These are phyloP conservation scores for Leccinellum rugosiceps DNA, from an alignment of 768 basidiomycete species.

Conservation along the genomic window DNA sequence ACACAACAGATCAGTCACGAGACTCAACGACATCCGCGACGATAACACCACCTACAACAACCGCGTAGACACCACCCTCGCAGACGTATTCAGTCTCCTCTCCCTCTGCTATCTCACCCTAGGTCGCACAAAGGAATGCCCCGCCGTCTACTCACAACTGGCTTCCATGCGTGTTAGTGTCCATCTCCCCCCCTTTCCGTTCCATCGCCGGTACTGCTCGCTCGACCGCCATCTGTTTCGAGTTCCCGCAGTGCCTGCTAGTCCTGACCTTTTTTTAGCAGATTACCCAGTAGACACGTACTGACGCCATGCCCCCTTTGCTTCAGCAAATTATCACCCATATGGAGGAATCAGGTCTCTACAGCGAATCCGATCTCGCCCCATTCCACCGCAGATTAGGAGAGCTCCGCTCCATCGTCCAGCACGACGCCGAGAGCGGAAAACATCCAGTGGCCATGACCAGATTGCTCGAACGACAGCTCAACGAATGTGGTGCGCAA, in stretches of 20 bases:
- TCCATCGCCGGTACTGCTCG: background rate
- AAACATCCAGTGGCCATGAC: slow-evolving; percentile 87
- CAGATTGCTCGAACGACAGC: slow-evolving; percentile 83
- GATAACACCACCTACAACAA: slow-evolving; percentile 76
- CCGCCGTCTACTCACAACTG: slow-evolving; percentile 94
- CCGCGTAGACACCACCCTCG: slow-evolving; percentile 89
- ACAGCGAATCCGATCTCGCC: slow-evolving; percentile 85
- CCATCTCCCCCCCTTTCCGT: slow-evolving; percentile 5
- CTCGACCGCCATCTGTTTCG: slow-evolving; percentile 4
- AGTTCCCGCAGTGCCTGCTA: slow-evolving; percentile 14
- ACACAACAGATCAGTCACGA: slow-evolving; percentile 59
- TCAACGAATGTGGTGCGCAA: slow-evolving; percentile 85
- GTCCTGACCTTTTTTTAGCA: slow-evolving; percentile 26
- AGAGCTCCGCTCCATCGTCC: slow-evolving; percentile 83
- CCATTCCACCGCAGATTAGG: slow-evolving; percentile 82
- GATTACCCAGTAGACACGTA: slow-evolving; percentile 23
- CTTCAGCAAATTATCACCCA: slow-evolving; percentile 88
- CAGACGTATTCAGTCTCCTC: slow-evolving; percentile 93
- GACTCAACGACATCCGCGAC: slow-evolving; percentile 86
- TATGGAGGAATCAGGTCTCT: slow-evolving; percentile 94
- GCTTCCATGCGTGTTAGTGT: slow-evolving; percentile 90
- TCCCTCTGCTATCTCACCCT: slow-evolving; percentile 98
- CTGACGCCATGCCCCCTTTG: slow-evolving; percentile 23
- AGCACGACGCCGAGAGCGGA: slow-evolving; percentile 73
- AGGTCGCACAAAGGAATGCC: slow-evolving; percentile 91